Conservation (phyloP, 2,329 filamentous ascomycete species). For the Lasiodiplodia theobromae region DNA sequence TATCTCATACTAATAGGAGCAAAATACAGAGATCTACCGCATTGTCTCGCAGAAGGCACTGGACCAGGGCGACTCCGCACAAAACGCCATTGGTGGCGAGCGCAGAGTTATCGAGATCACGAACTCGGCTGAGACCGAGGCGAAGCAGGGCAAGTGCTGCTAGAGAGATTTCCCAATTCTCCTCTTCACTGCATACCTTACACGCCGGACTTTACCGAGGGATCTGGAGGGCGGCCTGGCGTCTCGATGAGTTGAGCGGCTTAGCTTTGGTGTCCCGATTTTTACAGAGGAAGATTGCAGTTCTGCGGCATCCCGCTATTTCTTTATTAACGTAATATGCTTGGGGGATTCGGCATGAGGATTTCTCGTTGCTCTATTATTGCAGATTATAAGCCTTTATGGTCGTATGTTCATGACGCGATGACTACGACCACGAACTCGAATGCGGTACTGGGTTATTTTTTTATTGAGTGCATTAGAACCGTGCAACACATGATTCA, state of each 20-base stretch:
- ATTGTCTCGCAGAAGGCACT: slow-evolving; percentile 98
- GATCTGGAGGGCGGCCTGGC: slow-evolving; percentile 27
- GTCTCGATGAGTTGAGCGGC: slow-evolving; percentile 25
- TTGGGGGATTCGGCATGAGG: slow-evolving; percentile 21
- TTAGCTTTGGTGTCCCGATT: slow-evolving; percentile 27
- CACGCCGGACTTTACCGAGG: slow-evolving; percentile 23
- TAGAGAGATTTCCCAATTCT: slow-evolving; percentile 53
- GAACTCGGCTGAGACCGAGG: slow-evolving; percentile 80
- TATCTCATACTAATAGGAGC: background rate
- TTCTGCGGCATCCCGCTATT: slow-evolving; percentile 26
- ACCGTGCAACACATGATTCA: slow-evolving; percentile 12
- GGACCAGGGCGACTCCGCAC: slow-evolving; percentile 83
- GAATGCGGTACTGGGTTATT: slow-evolving; percentile 28
- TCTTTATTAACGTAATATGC: slow-evolving; percentile 25
- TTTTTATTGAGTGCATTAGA: slow-evolving; percentile 9
- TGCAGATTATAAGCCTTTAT: slow-evolving; percentile 24
- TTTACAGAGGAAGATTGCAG: slow-evolving; percentile 29
- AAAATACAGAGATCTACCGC: slow-evolving; percentile 87
- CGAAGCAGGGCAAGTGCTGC: slow-evolving; percentile 84
- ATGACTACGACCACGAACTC: slow-evolving; percentile 30
- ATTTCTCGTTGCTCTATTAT: slow-evolving; percentile 27
- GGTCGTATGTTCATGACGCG: slow-evolving; percentile 30
- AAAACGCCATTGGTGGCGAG: slow-evolving; percentile 75
- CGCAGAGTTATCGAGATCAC: slow-evolving; percentile 84
- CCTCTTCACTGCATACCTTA: slow-evolving; percentile 32